Conservation (phyloP, 768 basidiomycete genomes). For the Solioccasus polychromus region DNA sequence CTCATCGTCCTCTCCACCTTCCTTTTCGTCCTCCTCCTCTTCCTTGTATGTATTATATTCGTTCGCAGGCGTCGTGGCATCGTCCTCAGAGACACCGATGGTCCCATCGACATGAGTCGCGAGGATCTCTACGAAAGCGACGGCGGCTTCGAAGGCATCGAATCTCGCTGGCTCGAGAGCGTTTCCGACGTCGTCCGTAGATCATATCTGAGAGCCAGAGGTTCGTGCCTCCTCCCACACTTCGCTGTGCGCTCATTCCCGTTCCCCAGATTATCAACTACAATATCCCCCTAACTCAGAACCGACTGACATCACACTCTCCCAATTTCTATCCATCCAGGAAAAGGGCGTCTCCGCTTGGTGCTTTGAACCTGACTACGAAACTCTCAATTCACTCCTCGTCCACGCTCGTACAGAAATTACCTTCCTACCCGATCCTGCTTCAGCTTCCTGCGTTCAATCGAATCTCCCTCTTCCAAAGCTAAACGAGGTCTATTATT, state of each 20-base stretch:
- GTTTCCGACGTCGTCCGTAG: conserved; percentile 63
- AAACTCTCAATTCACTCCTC: conserved; percentile 86
- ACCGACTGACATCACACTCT: conserved; percentile 96
- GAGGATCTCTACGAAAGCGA: conserved; percentile 90
- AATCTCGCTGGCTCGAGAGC: conserved; percentile 89
- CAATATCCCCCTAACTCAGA: conserved; percentile 95
- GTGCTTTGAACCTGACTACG: conserved; percentile 99
- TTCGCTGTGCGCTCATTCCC: neutral
- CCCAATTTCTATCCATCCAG: conserved; percentile 98
- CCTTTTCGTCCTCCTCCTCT: conserved; percentile 87
- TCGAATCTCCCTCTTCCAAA: conserved; percentile 96
- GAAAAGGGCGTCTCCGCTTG: conserved; percentile 99
- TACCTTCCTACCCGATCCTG: conserved; percentile 95
- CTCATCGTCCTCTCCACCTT: conserved; percentile 93
- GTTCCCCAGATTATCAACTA: conserved; percentile 63
- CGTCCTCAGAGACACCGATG: conserved; percentile 78
- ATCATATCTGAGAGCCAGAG: conserved; percentile 83
- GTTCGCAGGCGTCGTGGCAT: conserved; percentile 77
- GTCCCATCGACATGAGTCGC: conserved; percentile 89
- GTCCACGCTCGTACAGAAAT: conserved; percentile 97
- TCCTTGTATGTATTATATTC: conserved; percentile 86
- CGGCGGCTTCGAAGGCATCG: conserved; percentile 90
- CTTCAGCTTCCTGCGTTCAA: conserved; percentile 91
- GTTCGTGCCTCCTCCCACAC: conserved; percentile 41
- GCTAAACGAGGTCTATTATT: conserved; percentile 98